phyloP scores from a whole-genome alignment of 2,329 filamentous ascomycete genomes.

The Sporothrix brunneoviolacea region DNA sequence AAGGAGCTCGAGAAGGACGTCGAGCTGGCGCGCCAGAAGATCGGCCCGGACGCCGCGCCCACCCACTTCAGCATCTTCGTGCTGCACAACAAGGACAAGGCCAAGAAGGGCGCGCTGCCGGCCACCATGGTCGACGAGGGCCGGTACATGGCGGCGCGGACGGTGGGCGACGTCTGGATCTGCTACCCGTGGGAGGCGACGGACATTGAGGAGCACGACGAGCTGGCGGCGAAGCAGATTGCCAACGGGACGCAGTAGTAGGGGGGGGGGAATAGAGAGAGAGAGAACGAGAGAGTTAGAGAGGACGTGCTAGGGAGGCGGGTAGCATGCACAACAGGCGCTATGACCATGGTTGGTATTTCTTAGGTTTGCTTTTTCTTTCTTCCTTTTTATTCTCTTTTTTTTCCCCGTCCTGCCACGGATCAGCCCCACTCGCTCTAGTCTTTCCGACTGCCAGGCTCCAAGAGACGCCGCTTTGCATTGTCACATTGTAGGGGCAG shows the following conservation, averaged over 20 bases:
- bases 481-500: too few species aligned
- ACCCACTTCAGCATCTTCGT: slow-evolving; percentile 95
- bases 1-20: slow-evolving; percentile 94
- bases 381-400: background rate
- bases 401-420: background rate
- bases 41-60: slow-evolving; percentile 57
- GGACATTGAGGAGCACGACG: slow-evolving; percentile 90
- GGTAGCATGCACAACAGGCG: background rate
- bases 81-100: slow-evolving; percentile 96
- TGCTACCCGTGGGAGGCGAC: slow-evolving; percentile 98
- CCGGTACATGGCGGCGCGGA: slow-evolving; percentile 78
- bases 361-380: background rate
- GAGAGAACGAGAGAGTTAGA: background rate
- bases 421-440: too few species aligned
- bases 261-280: background rate
- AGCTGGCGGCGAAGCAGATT: slow-evolving; percentile 47
- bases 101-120: slow-evolving; percentile 84
- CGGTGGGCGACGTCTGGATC: slow-evolving; percentile 93
- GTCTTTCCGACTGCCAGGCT: too few species aligned
- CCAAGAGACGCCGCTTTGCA: too few species aligned
- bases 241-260: slow-evolving; percentile 11
- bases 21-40: slow-evolving; percentile 65
- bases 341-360: background rate
- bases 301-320: too few species aligned
- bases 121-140: slow-evolving; percentile 64